These are phyloP conservation scores for Penicillium malachiteum DNA, from an alignment of 495 filamentous ascomycete species.

Conservation along the genomic window DNA sequence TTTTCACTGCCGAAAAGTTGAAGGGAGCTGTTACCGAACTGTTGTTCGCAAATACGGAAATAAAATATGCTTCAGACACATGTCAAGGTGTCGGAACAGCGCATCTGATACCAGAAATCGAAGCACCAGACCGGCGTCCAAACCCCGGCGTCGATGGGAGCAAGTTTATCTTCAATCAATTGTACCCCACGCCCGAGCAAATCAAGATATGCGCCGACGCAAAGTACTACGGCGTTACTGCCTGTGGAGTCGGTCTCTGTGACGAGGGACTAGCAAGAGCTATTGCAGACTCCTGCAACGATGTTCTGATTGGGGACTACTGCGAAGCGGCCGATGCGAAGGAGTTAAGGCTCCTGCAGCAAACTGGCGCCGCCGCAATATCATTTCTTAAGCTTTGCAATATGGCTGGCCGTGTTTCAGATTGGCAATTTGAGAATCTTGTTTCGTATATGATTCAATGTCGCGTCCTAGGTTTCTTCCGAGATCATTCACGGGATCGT, in stretches of 20 bases:
- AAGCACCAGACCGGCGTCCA: slow-evolving; percentile 21
- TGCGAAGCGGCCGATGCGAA: slow-evolving; percentile 19
- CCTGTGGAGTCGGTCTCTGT: slow-evolving; percentile 5
- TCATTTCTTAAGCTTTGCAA: slow-evolving; percentile 21
- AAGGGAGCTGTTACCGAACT: slow-evolving; percentile 13
- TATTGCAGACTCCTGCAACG: slow-evolving; percentile 20
- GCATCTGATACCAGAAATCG: slow-evolving; percentile 9
- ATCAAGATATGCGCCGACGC: slow-evolving; percentile 24
- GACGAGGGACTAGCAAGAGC: slow-evolving; percentile 18
- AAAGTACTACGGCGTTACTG: slow-evolving; percentile 18
- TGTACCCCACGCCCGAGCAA: slow-evolving; percentile 16
- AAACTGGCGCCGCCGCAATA: slow-evolving; percentile 17
- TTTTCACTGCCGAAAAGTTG: slow-evolving; percentile 10
- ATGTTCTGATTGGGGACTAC: slow-evolving; percentile 26
- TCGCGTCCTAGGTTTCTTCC: slow-evolving; percentile 20
- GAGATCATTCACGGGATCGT: slow-evolving; percentile 12
- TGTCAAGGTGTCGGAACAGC: slow-evolving; percentile 6
- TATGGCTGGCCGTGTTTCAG: slow-evolving; percentile 6
- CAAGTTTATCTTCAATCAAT: slow-evolving; percentile 3
- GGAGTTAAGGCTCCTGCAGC: slow-evolving; percentile 11
- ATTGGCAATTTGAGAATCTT: slow-evolving; percentile 17
- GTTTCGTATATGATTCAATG: slow-evolving; percentile 20
- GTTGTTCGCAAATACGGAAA: slow-evolving; percentile 9
- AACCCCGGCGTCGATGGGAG: slow-evolving; percentile 8
- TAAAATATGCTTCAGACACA: slow-evolving; percentile 8